Base-by-base conservation (phyloP, 2,329 filamentous ascomycete genomes). In the Fusarium hainanense region DNA sequence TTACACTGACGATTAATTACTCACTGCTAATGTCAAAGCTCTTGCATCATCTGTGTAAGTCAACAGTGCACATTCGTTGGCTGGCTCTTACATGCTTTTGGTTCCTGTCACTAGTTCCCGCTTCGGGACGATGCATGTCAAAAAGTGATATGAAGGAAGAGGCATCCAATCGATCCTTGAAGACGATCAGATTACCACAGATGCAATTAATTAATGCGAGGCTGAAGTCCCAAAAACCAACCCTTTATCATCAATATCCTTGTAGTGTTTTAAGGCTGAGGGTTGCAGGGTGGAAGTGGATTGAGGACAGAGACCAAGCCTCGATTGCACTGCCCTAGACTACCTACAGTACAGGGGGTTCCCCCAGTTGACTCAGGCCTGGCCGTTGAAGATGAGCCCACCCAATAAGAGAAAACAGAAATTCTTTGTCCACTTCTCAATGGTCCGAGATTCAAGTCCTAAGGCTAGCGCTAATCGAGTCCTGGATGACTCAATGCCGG, bases 401-500 rank as follows among this genome's bases (percentile, higher is more conserved):
- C 13, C 44, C 3, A 49, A 25, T 27, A 28, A 47, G 49, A 34
- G 48, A n/a, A 25, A 21, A 21, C 12, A 23, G 7, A 21, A 54
- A 59, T 20, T 42, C 54, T 50, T 59, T 54, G 20, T 49, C 12
- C 28, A 46, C 40, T 56, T 34, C 28, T 43, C 10, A 28, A 54
- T 58, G 47, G 55, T 11, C 25, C n/a, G 23, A 50, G 27, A 25
- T 27, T 30, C 20, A 50, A 59, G 58, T 52, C 59, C 62, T 23
- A 37, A 50, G 16, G 47, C 7, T 37, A 51, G 48, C 32, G 48
- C 48, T 51, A 51, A 51, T 51, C 48, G 21, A 51, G 64, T 58
- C 59, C 55, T 52, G 40, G 62, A 72, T 74, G 72, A 74, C 46
- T 74, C 72, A 75, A 74, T 73, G 72, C 72, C 70, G 72, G 64